Conservation (phyloP, 345 rosid genomes). For the Corchorus capsularis region DNA sequence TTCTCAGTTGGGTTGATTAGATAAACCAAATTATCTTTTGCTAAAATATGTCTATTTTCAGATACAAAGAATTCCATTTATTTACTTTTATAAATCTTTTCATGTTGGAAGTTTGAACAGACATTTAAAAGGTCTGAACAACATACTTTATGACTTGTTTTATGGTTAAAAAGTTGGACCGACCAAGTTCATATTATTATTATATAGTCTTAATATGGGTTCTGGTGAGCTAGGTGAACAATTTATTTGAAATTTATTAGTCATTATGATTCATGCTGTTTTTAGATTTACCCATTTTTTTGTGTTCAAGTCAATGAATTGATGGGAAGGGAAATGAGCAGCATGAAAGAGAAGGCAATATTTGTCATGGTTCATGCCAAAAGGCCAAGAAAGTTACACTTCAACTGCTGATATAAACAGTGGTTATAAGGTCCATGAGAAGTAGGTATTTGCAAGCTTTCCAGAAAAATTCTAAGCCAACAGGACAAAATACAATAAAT, state of each 20-base stretch:
- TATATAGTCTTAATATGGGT: neutral
- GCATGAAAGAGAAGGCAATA: neutral
- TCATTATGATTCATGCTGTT: neutral
- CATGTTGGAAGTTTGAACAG: no score
- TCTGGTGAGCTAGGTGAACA: conserved; percentile 3
- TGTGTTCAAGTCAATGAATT: conserved; percentile 9
- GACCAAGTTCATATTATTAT: neutral
- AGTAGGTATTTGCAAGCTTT: conserved; percentile 3
- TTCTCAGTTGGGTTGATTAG: neutral
- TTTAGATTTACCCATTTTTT: neutral
- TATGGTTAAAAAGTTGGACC: neutral
- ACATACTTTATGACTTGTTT: no score
- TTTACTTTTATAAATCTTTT: neutral
- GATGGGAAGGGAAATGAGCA: neutral
- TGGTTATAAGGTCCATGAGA: conserved; percentile 7
- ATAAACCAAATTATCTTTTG: neutral
- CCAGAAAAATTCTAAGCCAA: neutral
- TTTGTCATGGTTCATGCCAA: neutral
- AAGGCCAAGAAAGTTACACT: neutral
- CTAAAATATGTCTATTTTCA: neutral
- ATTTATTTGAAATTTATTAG: neutral
- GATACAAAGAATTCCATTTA: neutral
- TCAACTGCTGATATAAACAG: conserved; percentile 7
- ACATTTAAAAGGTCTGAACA: neutral
- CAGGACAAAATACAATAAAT: neutral